Base-by-base conservation (phyloP, 2,329 filamentous ascomycete species). In the Penicillium vulpinum region DNA sequence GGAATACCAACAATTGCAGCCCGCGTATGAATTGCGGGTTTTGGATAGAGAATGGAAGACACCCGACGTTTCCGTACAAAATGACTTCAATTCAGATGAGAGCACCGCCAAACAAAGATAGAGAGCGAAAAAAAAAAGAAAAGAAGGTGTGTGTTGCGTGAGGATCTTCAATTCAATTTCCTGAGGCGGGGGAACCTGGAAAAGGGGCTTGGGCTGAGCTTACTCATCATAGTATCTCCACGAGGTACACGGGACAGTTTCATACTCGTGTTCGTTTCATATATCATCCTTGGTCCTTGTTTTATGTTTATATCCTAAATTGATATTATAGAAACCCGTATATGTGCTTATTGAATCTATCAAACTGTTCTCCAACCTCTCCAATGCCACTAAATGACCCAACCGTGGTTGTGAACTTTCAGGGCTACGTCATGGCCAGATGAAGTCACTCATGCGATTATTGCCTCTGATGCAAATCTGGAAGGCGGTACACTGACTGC, bases 171-270 rank as follows among this genome's bases (percentile, higher is more conserved):
- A 55, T 40, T 33, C 28, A 51, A 58, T 58, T 56, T 56, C 54
- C 48, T 58, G 64, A 64, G 64, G 64, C 64, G 63, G 64, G 61
- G 70, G 67, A 33, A 51, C 28, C 28, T 51, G 39, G 48, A 74
- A 74, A 74, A 73, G 72, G 72, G 72, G 72, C 64, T 73, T 59
- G 41, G 29, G 39, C 21, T 26, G 28, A 2, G 64, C 60, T 71
- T 71, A 74, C 65, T 51, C 49, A 51, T 51, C 48, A 51, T 21
- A 7, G 26, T n/a, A n/a, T 44, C 41, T 40, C 36, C 48, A 51
- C 48, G 49, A 43, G 38, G 15, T 16, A 33, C 54, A 51, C 54
- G 41, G 48, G 48, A 48, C 22, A 28, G 56, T 57, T 59, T 55
- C 47, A 53, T 22, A 33, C 54, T 50, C 40, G 38, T 57, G 54